A percentile compares a stretch with the other conserved stretches of the same genome.
These are phyloP conservation scores for Penicillium arizonense DNA, from an alignment of 495 filamentous ascomycete genomes.

Conservation along the genomic window DNA sequence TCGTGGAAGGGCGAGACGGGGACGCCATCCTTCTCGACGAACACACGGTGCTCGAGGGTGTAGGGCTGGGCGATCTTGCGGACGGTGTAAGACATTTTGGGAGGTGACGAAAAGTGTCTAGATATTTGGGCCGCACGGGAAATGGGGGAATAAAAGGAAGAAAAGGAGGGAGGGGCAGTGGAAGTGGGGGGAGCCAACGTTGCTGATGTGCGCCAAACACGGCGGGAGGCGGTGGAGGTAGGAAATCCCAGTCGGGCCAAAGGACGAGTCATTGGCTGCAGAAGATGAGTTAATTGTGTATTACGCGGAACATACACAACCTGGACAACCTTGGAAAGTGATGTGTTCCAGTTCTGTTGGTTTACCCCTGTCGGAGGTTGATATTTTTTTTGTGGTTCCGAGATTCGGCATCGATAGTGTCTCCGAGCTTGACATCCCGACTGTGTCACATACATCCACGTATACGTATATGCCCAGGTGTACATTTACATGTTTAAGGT, in stretches of 20 bases:
- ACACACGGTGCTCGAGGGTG: slow-evolving; percentile 96
- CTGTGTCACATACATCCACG: background rate
- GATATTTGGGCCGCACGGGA: slow-evolving; percentile 32
- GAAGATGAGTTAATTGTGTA: background rate
- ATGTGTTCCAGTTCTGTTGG: background rate
- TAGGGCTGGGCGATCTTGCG: slow-evolving; percentile 87
- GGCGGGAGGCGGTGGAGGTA: slow-evolving; percentile 39
- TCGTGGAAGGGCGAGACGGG: slow-evolving; percentile 97
- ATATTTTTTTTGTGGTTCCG: background rate
- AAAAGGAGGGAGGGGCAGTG: slow-evolving; percentile 37
- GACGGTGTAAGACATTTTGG: slow-evolving; percentile 57
- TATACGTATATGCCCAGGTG: too few relatives aligned
- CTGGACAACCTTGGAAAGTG: background rate
- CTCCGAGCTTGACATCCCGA: slow-evolving; percentile 3
- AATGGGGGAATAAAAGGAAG: slow-evolving; percentile 31
- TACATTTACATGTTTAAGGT: background rate
- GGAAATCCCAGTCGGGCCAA: slow-evolving; percentile 37
- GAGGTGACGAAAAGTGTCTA: slow-evolving; percentile 28
- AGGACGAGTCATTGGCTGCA: slow-evolving; percentile 28
- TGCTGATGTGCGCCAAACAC: slow-evolving; percentile 40
- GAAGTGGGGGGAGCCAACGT: slow-evolving; percentile 45
- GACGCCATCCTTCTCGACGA: slow-evolving; percentile 94
- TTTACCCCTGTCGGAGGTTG: background rate
- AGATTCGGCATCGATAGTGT: slow-evolving; percentile 1
- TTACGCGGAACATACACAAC: background rate